phyloP scores from a whole-genome alignment of 2,329 filamentous ascomycete genomes.

The Penicillium sp. region DNA sequence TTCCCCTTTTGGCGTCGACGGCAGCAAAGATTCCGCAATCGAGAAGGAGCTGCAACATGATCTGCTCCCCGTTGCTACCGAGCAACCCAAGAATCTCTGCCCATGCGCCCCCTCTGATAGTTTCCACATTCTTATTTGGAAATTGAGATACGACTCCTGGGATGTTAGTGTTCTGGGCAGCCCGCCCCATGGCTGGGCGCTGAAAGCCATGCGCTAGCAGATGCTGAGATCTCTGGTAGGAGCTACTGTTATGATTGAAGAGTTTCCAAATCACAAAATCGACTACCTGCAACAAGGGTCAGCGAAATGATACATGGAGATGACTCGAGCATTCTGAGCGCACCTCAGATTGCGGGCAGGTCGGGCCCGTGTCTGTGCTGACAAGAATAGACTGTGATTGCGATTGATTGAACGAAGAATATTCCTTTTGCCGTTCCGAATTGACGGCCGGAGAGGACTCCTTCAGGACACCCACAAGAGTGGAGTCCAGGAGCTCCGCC shows the following conservation, averaged over 20 bases:
- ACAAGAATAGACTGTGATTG: constrained; percentile 42
- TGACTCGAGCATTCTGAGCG: constrained; percentile 17
- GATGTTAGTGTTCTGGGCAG: constrained; percentile 49
- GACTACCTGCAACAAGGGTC: constrained; percentile 55
- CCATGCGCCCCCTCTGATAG: constrained; percentile 70
- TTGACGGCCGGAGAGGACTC: constrained; percentile 31
- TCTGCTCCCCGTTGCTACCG: constrained; percentile 68
- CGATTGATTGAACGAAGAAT: constrained; percentile 60
- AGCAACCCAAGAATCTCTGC: constrained; percentile 68
- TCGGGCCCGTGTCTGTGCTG: constrained; percentile 38
- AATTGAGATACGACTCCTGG: constrained; percentile 63
- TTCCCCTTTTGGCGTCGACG: constrained; percentile 58
- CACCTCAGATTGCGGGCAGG: constrained; percentile 63
- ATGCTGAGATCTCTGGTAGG: constrained; percentile 60
- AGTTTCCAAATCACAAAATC: constrained; percentile 74
- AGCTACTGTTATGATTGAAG: constrained; percentile 57
- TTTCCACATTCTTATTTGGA: constrained; percentile 66
- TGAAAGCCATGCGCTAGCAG: constrained; percentile 81
- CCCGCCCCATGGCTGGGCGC: constrained; percentile 36
- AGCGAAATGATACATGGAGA: constrained; percentile 7
- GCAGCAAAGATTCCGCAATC: constrained; percentile 72
- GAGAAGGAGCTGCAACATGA: constrained; percentile 73
- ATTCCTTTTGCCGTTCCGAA: constrained; percentile 51
- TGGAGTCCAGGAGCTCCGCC: constrained; percentile 62
- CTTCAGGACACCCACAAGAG: constrained; percentile 58